Conservation (phyloP, 2,329 filamentous ascomycete species). For the Colletotrichum spaethianum region DNA sequence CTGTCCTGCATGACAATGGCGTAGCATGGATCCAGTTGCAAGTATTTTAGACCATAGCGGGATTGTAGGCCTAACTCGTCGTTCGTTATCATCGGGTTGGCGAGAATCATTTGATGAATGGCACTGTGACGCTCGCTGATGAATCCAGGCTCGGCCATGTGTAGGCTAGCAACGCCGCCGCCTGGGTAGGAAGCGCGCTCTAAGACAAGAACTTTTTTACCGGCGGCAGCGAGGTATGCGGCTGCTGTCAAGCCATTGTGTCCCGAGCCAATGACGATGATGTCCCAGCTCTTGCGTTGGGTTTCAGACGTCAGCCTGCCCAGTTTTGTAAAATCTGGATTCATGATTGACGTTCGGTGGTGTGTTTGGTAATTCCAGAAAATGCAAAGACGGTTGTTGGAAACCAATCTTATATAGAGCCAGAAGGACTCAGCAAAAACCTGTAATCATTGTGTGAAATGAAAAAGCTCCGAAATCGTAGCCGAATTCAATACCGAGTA, state of each 20-base stretch:
- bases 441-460: neutral
- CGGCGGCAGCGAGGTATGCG: conserved; percentile 33
- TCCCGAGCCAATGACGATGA: conserved; percentile 34
- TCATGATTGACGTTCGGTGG: neutral
- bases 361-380: neutral
- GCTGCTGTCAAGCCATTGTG: conserved; percentile 38
- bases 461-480: neutral
- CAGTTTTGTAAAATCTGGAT: neutral
- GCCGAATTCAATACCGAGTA: neutral
- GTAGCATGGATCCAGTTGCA: conserved; percentile 10
- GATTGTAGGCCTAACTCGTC: conserved; percentile 8
- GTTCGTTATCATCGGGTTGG: conserved; percentile 10
- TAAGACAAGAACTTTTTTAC: conserved; percentile 28
- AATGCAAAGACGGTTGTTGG: neutral
- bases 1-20: conserved; percentile 8
- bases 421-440: neutral
- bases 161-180: conserved; percentile 23
- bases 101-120: conserved; percentile 18
- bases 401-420: neutral
- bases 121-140: conserved; percentile 20
- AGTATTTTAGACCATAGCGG: conserved; percentile 9
- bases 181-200: conserved; percentile 22
- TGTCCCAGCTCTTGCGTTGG: conserved; percentile 14
- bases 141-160: conserved; percentile 9
- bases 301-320: neutral